Evolutionary conservation across 108 stramenopile species (phyloP).

Genomic region (Bacterosira constricta): DNA sequence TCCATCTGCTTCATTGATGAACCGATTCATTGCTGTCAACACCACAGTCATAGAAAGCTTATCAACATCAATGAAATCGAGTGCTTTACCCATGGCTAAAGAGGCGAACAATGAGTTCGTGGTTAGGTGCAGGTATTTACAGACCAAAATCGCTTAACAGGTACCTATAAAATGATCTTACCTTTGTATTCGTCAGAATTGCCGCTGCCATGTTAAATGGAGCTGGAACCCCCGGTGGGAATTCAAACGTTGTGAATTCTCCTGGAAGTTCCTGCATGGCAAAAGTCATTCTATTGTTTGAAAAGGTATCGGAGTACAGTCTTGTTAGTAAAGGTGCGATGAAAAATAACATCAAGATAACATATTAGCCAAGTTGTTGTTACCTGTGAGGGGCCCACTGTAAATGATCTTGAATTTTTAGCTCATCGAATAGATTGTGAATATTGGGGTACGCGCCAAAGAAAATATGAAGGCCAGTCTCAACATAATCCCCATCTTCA

Average conservation of each 20-base stretch:
- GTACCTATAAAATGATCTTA: background rate
- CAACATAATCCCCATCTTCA: constrained; percentile 91
- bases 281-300: constrained; percentile 78
- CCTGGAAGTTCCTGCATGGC: constrained; percentile 67
- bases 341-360: too few species aligned
- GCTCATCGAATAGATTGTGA: constrained; percentile 92
- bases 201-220: constrained; percentile 78
- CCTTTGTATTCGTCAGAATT: constrained; percentile 69
- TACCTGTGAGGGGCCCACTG: constrained; percentile 85
- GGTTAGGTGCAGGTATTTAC: too few species aligned
- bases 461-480: constrained; percentile 97
- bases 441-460: constrained; percentile 98
- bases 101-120: too few species aligned
- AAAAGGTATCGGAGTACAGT: too few species aligned
- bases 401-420: constrained; percentile 67
- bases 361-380: too few species aligned
- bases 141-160: too few species aligned
- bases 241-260: constrained; percentile 75
- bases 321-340: too few species aligned
- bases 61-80: constrained; percentile 80
- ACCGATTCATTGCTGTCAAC: constrained; percentile 76
- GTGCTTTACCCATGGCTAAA: constrained; percentile 57
- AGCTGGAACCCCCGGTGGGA: constrained; percentile 64
- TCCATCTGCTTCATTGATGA: constrained; percentile 78
- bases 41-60: constrained; percentile 74